phyloP scores from a whole-genome alignment of 2,329 filamentous ascomycete genomes.

The Tolypocladium album region DNA sequence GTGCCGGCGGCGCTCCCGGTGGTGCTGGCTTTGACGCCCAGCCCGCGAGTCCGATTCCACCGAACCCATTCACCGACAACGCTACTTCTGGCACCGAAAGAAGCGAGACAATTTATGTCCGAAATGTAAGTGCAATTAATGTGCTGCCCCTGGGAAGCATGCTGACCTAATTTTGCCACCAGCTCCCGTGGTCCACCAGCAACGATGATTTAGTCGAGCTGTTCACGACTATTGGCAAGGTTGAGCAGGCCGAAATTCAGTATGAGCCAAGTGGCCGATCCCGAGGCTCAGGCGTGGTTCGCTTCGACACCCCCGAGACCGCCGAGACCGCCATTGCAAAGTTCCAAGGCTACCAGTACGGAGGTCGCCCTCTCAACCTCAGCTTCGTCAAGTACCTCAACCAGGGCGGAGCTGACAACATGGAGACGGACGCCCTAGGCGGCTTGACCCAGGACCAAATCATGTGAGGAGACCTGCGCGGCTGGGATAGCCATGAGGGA shows the following conservation, averaged over 20 bases:
- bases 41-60: conserved; percentile 38
- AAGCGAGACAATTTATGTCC: conserved; percentile 81
- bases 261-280: conserved; percentile 96
- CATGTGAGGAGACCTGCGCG: conserved; percentile 51
- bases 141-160: neutral
- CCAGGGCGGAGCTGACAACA: conserved; percentile 54
- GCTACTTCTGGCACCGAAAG: conserved; percentile 80
- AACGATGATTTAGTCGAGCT: conserved; percentile 95
- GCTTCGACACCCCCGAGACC: conserved; percentile 73
- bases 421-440: conserved; percentile 70
- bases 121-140: conserved; percentile 62
- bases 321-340: conserved; percentile 93
- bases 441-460: conserved; percentile 96
- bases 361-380: conserved; percentile 83
- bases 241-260: conserved; percentile 97
- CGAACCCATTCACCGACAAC: conserved; percentile 90
- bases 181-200: conserved; percentile 98
- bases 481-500: neutral
- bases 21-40: conserved; percentile 33
- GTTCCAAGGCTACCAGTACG: conserved; percentile 96
- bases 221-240: conserved; percentile 95
- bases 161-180: conserved; percentile 11
- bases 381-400: conserved; percentile 91
- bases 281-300: conserved; percentile 89
- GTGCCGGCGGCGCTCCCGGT: conserved; percentile 14